These are phyloP conservation scores for Biscogniauxia marginata DNA, from an alignment of 2,329 filamentous ascomycete species.

Conservation along the genomic window DNA sequence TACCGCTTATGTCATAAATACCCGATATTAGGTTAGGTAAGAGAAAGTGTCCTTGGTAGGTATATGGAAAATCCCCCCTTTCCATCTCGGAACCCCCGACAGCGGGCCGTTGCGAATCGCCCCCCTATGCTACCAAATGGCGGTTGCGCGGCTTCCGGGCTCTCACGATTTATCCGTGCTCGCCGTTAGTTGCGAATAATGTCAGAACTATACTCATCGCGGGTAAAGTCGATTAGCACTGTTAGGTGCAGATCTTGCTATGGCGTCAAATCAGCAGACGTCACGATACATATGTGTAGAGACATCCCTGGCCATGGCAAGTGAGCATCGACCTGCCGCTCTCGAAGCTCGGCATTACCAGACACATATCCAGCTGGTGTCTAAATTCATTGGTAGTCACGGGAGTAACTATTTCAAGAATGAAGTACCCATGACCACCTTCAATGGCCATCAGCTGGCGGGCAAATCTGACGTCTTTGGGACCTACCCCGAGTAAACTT, in stretches of 20 bases:
- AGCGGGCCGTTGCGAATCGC: background rate
- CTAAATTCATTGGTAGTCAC: background rate
- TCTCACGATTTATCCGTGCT: background rate
- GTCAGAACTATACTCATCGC: background rate
- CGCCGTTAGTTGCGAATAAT: background rate
- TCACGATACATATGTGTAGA: background rate
- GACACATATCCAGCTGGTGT: background rate
- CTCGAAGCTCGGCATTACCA: background rate
- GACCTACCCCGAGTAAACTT: conserved; percentile 10
- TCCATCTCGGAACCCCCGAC: background rate
- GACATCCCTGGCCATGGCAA: background rate
- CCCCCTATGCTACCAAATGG: background rate
- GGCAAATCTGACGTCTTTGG: conserved; percentile 9
- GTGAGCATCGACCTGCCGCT: background rate
- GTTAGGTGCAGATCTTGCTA: background rate
- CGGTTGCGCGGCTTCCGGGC: background rate
- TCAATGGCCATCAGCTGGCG: background rate
- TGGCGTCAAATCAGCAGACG: background rate
- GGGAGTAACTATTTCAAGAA: background rate
- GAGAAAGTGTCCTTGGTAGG: background rate
- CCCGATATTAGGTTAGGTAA: background rate
- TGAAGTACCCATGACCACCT: background rate
- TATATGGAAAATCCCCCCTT: background rate
- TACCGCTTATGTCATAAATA: background rate
- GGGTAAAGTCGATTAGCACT: background rate